These are phyloP conservation scores for Gomphus bonarii DNA, from an alignment of 1,284 basidiomycete genomes.

Conservation along the genomic window DNA sequence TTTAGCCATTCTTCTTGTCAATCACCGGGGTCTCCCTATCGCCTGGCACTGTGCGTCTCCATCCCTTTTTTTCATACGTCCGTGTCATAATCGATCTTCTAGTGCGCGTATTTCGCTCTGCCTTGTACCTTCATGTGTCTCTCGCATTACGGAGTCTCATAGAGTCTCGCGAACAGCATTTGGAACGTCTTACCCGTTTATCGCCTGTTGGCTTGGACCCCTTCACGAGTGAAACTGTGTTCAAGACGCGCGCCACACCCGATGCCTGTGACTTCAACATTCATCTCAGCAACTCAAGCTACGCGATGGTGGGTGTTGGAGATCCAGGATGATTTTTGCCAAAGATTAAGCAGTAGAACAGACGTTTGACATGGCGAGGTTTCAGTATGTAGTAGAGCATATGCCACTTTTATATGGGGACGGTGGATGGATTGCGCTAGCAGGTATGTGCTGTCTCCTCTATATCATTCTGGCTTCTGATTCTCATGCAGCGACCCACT, in stretches of 20 bases:
- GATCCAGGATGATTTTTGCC: background rate
- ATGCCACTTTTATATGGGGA: slow-evolving; percentile 56
- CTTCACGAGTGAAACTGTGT: slow-evolving; percentile 31
- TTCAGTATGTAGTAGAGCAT: slow-evolving; percentile 34
- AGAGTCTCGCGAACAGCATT: slow-evolving; percentile 23
- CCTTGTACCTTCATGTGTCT: slow-evolving; percentile 28
- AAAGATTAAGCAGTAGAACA: slow-evolving; percentile 19
- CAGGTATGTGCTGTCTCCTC: slow-evolving; percentile 29
- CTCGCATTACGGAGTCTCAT: slow-evolving; percentile 32
- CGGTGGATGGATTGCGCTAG: slow-evolving; percentile 63
- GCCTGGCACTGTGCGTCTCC: slow-evolving; percentile 53
- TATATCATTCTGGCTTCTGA: background rate
- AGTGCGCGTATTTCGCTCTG: slow-evolving; percentile 51
- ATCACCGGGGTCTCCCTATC: slow-evolving; percentile 48
- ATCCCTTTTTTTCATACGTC: background rate
- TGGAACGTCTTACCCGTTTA: slow-evolving; percentile 31
- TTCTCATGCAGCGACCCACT: slow-evolving; percentile 49
- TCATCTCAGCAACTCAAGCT: slow-evolving; percentile 70
- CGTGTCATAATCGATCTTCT: slow-evolving; percentile 2
- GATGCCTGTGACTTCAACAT: slow-evolving; percentile 65
- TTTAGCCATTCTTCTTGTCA: slow-evolving; percentile 35
- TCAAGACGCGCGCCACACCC: slow-evolving; percentile 35
- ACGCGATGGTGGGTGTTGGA: slow-evolving; percentile 46
- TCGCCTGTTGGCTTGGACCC: slow-evolving; percentile 50
- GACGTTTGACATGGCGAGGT: slow-evolving; percentile 40